Percentiles rank a stretch among this genome's conserved stretches.
phyloP scores from a whole-genome alignment of 345 rosid genomes.

The Dimocarpus longan region DNA sequence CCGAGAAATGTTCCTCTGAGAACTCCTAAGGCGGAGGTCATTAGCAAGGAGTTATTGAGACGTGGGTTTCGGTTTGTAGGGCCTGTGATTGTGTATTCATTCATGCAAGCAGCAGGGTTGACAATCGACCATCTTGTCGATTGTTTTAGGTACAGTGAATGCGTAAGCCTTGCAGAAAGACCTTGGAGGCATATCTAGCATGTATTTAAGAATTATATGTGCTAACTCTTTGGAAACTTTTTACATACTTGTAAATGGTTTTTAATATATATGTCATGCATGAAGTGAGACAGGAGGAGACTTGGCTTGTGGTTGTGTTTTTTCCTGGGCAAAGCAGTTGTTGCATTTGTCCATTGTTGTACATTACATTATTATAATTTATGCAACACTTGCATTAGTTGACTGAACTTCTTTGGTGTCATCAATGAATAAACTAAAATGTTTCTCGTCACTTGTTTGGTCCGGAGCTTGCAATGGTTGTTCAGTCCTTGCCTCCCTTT shows the following conservation, averaged over 20 bases:
- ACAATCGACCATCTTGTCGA: slow-evolving; percentile 88
- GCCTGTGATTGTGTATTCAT: slow-evolving; percentile 89
- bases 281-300: background rate
- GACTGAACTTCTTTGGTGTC: background rate
- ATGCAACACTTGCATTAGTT: slow-evolving; percentile 4
- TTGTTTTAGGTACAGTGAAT: slow-evolving; percentile 76
- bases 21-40: slow-evolving; percentile 80
- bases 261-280: background rate
- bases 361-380: slow-evolving; percentile 2
- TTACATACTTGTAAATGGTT: background rate
- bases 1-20: slow-evolving; percentile 85
- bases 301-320: slow-evolving; percentile 1
- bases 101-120: slow-evolving; percentile 94
- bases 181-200: slow-evolving; percentile 85
- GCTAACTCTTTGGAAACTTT: background rate
- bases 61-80: slow-evolving; percentile 88
- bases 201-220: background rate
- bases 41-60: slow-evolving; percentile 81
- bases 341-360: slow-evolving; percentile 4
- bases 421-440: background rate
- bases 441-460: background rate
- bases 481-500: no score
- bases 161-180: slow-evolving; percentile 79
- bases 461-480: background rate
- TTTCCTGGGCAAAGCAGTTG: background rate